These are phyloP conservation scores for Phylloporus rhodoxanthus DNA, from an alignment of 768 basidiomycete species.

Conservation along the genomic window DNA sequence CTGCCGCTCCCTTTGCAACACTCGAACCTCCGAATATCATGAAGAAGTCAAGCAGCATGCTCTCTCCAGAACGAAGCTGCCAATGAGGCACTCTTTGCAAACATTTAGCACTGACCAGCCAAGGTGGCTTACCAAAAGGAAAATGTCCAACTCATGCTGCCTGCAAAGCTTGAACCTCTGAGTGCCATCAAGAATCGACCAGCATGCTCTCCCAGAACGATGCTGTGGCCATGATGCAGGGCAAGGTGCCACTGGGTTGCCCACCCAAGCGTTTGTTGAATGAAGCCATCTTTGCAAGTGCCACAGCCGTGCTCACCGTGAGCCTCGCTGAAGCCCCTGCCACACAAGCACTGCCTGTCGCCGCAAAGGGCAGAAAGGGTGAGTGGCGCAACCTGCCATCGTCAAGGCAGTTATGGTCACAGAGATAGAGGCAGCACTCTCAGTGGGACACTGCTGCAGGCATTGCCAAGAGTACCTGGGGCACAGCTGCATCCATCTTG, in stretches of 20 bases:
- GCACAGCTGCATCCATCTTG: neutral
- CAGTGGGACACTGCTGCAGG: slow-evolving; percentile 14
- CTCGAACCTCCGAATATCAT: slow-evolving; percentile 18
- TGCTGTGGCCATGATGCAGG: slow-evolving; percentile 16
- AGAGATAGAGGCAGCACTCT: slow-evolving; percentile 13
- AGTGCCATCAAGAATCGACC: slow-evolving; percentile 20
- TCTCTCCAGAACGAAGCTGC: slow-evolving; percentile 22
- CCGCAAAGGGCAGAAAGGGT: slow-evolving; percentile 21
- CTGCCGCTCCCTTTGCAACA: slow-evolving; percentile 10
- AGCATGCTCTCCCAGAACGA: slow-evolving; percentile 25
- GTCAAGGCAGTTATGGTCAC: slow-evolving; percentile 13
- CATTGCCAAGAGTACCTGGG: slow-evolving; percentile 10
- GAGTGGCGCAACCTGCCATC: slow-evolving; percentile 14
- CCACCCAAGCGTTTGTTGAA: slow-evolving; percentile 22
- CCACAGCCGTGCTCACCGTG: slow-evolving; percentile 14
- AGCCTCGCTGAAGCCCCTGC: slow-evolving; percentile 20
- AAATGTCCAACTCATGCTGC: slow-evolving; percentile 14
- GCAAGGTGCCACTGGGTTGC: slow-evolving; percentile 1
- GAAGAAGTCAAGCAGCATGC: slow-evolving; percentile 23
- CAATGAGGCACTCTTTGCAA: slow-evolving; percentile 26
- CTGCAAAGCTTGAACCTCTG: slow-evolving; percentile 20
- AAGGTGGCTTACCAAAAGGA: slow-evolving; percentile 25
- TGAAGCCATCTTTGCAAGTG: slow-evolving; percentile 21
- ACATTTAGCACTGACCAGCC: slow-evolving; percentile 7
- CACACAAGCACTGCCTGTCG: slow-evolving; percentile 4